Base-by-base conservation (phyloP, 108 stramenopile species). In the Pseudonitzschia multiseries region DNA sequence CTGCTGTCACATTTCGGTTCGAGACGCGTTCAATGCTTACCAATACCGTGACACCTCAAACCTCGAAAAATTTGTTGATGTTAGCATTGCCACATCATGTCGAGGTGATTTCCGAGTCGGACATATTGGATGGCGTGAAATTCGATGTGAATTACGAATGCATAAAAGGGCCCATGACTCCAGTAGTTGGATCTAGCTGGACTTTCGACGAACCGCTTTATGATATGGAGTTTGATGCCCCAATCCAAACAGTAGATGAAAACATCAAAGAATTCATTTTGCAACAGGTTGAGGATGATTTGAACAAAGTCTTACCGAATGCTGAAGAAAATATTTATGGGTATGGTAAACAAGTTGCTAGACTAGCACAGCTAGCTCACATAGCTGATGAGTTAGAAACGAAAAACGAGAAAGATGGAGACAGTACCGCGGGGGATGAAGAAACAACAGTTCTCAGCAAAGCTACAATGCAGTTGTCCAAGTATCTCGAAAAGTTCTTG, bases 61-160 rank as follows among this genome's bases (percentile, higher is more conserved):
- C 21, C 26, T 53, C 62, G 8, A 42, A 62, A 17, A 63, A 74
- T 42, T 75, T 94, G 53, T 75, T 94, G n/a, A 94, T 90, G 88
- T 57, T 94, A 57, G 84, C 89, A n/a, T 73, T 94, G 52, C 93
- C 93, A 13, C 93, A 94, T 79, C 93, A 94, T 76, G 85, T 83
- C 40, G 73, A 85, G 59, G 78, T 80, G 8, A 78, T 94, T 21
- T 68, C 83, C 21, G 42, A 72, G 20, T 68, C 69, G 13, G 71
- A 80, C 41, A 59, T 82, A 13, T 77, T 94, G 6, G 64, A 63
- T 21, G 29, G 36, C 36, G 60, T 74, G 20, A 67, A 85, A 26
- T 94, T 94, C 59, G 88, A 94, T 61, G 68, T 94, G 50, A 42
- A 59, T 29, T 94, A 87, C 61, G 44, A 68, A 21, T 87, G 85